Conservation (phyloP, 495 filamentous ascomycete species). For the Hyaloscypha hepaticicola region DNA sequence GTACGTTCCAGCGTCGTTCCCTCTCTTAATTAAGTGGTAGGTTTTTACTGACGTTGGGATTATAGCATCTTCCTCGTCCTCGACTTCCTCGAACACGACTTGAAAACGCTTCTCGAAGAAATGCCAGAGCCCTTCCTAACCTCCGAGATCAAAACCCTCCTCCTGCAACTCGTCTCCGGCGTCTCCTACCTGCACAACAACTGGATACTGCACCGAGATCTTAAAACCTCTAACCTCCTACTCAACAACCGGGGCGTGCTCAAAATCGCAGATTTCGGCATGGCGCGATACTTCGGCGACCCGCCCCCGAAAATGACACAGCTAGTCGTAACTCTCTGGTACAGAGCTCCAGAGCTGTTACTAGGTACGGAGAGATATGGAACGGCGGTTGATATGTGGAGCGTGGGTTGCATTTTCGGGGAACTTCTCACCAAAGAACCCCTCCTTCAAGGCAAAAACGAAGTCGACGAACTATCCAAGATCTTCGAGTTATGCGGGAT, state of each 20-base stretch:
- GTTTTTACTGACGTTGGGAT: conserved; percentile 5
- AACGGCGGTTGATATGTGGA: conserved; percentile 87
- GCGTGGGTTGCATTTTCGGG: conserved; percentile 92
- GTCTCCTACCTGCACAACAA: conserved; percentile 82
- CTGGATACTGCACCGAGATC: conserved; percentile 95
- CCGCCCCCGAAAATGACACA: conserved; percentile 83
- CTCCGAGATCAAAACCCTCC: conserved; percentile 88
- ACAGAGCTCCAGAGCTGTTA: conserved; percentile 87
- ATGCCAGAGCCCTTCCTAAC: conserved; percentile 93
- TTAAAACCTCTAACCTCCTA: conserved; percentile 95
- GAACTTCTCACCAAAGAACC: conserved; percentile 85
- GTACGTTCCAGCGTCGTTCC: conserved; percentile 55
- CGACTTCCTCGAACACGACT: conserved; percentile 97
- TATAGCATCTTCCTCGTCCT: conserved; percentile 89
- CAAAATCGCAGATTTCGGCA: conserved; percentile 97
- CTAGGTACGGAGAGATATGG: conserved; percentile 79
- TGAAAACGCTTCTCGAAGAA: conserved; percentile 88
- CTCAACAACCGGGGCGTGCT: conserved; percentile 94
- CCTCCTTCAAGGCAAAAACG: conserved; percentile 87
- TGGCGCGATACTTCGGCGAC: conserved; percentile 88
- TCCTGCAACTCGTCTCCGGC: conserved; percentile 79
- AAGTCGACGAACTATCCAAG: conserved; percentile 73
- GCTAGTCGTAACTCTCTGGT: conserved; percentile 97
- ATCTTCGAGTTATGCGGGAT: conserved; percentile 91
- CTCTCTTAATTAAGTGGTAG: background rate